Percentiles rank a stretch among this genome's conserved stretches.
These are phyloP conservation scores for Fonsecaea erecta DNA, from an alignment of 2,329 filamentous ascomycete genomes.

Conservation along the genomic window DNA sequence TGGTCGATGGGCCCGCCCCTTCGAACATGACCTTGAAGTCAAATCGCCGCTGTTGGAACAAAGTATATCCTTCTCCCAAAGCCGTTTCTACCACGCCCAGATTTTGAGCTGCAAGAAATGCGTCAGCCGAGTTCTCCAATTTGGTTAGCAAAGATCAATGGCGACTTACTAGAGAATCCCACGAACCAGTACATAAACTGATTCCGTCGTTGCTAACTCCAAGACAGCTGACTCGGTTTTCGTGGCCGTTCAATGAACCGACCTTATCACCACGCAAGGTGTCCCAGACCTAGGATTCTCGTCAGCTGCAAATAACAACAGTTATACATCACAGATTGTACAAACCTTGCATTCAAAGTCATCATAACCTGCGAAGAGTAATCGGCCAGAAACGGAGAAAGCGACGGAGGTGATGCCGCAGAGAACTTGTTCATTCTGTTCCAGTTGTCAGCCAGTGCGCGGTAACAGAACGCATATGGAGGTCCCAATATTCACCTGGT, in stretches of 20 bases:
- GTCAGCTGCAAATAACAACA: conserved; percentile 36
- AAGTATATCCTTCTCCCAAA: conserved; percentile 17
- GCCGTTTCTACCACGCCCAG: conserved; percentile 71
- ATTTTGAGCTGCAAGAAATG: conserved; percentile 72
- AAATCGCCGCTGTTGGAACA: conserved; percentile 20
- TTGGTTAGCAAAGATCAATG: conserved; percentile 5
- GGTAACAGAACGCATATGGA: neutral
- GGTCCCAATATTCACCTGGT: conserved; percentile 58
- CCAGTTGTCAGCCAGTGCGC: conserved; percentile 26
- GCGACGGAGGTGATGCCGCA: conserved; percentile 98
- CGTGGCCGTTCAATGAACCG: conserved; percentile 92
- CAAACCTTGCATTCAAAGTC: conserved; percentile 99
- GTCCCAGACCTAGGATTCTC: conserved; percentile 80
- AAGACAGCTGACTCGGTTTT: conserved; percentile 98
- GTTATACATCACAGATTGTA: conserved; percentile 13
- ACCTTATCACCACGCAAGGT: conserved; percentile 95
- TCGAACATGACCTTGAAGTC: conserved; percentile 4
- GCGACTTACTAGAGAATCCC: conserved; percentile 91
- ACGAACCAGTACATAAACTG: conserved; percentile 98
- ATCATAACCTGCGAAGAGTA: conserved; percentile 96
- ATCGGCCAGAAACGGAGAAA: conserved; percentile 92
- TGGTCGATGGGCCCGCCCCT: conserved; percentile 7
- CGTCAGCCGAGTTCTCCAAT: conserved; percentile 36
- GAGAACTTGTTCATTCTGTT: conserved; percentile 90
- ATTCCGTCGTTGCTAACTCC: conserved; percentile 99